These are phyloP conservation scores for Vitis vinifera DNA, from an alignment of 164 flowering plant genomes.

Conservation along the genomic window DNA sequence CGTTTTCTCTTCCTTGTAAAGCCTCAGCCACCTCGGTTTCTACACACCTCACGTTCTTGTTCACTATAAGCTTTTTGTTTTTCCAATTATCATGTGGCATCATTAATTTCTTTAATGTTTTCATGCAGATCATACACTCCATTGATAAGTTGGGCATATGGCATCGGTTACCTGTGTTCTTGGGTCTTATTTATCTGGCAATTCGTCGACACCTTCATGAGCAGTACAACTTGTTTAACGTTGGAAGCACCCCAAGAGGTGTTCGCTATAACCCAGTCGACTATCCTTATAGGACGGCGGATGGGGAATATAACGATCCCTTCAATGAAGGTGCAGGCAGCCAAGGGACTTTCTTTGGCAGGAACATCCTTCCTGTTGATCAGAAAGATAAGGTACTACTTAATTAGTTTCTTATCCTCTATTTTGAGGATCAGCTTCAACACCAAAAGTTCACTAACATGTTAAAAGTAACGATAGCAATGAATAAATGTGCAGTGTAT, in stretches of 20 bases:
- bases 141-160: conserved; percentile 36
- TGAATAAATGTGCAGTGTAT: no score
- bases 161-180: conserved; percentile 43
- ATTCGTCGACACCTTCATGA: not conserved
- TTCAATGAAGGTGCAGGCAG: conserved; percentile 28
- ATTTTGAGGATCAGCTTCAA: no score
- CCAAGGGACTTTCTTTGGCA: conserved; percentile 39
- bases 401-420: no score
- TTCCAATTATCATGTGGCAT: no score
- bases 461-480: no score
- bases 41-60: not conserved
- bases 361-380: conserved; percentile 39
- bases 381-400: conserved; percentile 22
- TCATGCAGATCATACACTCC: conserved; percentile 29
- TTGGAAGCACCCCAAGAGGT: conserved; percentile 29
- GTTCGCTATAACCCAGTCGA: conserved; percentile 22
- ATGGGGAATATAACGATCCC: conserved; percentile 34
- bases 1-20: conserved; percentile 35
- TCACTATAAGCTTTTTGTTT: no score
- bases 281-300: conserved; percentile 31
- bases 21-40: no score
- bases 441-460: no score
- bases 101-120: not conserved
- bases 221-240: conserved; percentile 23
- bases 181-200: conserved; percentile 36